Base-by-base conservation (phyloP, 306 rosid genomes). In the Fragaria ananassa region DNA sequence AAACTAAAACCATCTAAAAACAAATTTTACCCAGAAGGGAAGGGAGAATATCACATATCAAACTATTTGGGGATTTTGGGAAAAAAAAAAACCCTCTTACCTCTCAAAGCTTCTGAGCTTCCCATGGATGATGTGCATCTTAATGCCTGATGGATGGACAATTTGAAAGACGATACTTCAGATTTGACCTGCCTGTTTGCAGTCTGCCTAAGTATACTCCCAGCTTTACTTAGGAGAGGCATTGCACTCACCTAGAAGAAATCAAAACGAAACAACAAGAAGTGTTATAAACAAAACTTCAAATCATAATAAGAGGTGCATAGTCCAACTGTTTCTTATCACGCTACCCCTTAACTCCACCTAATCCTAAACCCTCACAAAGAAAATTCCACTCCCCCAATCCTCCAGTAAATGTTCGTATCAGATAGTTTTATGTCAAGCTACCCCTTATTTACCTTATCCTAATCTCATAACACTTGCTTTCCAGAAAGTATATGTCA, bases 201-300 rank as follows among this genome's bases (percentile, higher is more conserved):
- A 3, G 91, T 53, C 74, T 87, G 89, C 66, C 91, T 82, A 2
- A 90, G 87, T 58, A 92, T 68, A 77, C 76, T 90, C 85, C 99
- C 99, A 53, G 93, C 44, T 84, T 80, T 90, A 76, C 92, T 85
- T 13, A 95, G 78, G 82, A 95, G 88, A 81, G 97, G 93, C 97
- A 95, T 95, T 53, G 78, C 72, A 78, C 83, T 8, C 57, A 78
- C 88, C 91, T 81, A 83, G 31, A 70, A 39, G 6, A 81, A 60
- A 77, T 61, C 34, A 68, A 57, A 19, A 42, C 37, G 3, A 65
- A 46, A 25, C 12, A 65, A 46, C 23, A 63, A 63, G 0, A 2
- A 6, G 8, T 25, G 74, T 35, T 14, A 17, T 18, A 8, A 34
- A 37, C 21, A 4, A 10, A 70, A 61, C 39, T 45, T 5, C 41